Evolutionary conservation across 1,284 basidiomycete species (phyloP), one percentile per base, ranked within the genome.

Genomic region (Ganoderma meredithae): DNA sequence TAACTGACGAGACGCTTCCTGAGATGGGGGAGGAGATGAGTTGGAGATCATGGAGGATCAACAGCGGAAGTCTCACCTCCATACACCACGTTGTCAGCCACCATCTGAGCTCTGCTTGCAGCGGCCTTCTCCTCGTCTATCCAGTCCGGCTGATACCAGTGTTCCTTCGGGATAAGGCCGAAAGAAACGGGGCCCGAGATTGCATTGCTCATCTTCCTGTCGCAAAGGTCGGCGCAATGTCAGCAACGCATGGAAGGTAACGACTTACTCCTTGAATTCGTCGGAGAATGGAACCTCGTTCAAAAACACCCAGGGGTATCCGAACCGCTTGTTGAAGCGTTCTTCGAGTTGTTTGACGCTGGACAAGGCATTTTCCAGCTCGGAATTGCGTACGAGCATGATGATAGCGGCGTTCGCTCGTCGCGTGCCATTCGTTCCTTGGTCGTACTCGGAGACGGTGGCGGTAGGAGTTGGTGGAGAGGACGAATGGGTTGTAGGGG

Each of bases 121-220:
- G 82, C 84, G 0, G 96, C 96, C 74, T 86, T 90, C 4, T 85
- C 85, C 80, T 97, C 94, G 74, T 95, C 90, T 71, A 95, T 94
- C 86, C 88, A 95, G 41, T 86, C 82, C 0, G 96, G 95, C 77
- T 97, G 95, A 71, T 86, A 83, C 96, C 97, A 98, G 72, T 96
- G 85, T 3, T 94, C 89, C 27, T 60, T 47, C 19, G 88, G 84
- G n/a, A 89, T 84, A 12, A 80, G 69, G 0, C 83, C 85, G 67
- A 85, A 87, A 55, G 83, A 76, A 3, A 84, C 77, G 13, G 77
- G 74, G 7, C 83, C 78, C 1, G 76, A 71, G 0, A 79, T 81
- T 33, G 84, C 66, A 13, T 80, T 78, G 7, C 77, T 77, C 13
- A 85, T 75, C 1, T 82, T 83, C 33, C 85, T 86, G 64, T 25